These are phyloP conservation scores for Globisporangium paddicum DNA, from an alignment of 352 stramenopile genomes.

Conservation along the genomic window DNA sequence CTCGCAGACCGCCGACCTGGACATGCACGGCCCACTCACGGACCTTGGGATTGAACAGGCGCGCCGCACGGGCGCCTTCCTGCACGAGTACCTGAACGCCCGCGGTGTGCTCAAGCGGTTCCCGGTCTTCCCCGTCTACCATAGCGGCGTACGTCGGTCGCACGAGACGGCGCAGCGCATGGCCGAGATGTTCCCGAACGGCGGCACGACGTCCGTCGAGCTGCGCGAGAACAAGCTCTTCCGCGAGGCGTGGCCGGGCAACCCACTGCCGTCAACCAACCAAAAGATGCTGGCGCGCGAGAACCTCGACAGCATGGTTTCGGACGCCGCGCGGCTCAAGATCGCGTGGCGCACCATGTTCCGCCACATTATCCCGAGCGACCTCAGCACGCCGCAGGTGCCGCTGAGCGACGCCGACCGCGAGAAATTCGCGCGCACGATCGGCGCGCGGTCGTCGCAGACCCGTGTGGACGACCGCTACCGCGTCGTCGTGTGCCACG, in stretches of 20 bases:
- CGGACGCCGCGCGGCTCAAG: constrained; percentile 58
- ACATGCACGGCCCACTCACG: constrained; percentile 55
- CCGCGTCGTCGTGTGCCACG: constrained; percentile 57
- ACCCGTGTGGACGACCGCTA: constrained; percentile 37
- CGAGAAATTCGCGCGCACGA: constrained; percentile 20
- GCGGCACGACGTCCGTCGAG: constrained; percentile 21
- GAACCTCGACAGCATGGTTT: constrained; percentile 73
- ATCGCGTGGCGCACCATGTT: constrained; percentile 64
- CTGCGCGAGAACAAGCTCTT: constrained; percentile 66
- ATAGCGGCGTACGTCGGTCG: constrained; percentile 49
- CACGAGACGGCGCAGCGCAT: constrained; percentile 49
- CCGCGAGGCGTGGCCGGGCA: constrained; percentile 61
- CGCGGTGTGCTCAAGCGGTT: constrained; percentile 54
- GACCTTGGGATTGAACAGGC: constrained; percentile 46
- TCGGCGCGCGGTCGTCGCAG: constrained; percentile 28
- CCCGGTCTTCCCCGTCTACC: constrained; percentile 50
- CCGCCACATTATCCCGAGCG: constrained; percentile 57
- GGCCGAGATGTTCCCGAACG: constrained; percentile 31
- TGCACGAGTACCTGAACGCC: constrained; percentile 40
- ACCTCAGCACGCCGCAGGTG: constrained; percentile 27
- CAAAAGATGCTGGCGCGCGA: constrained; percentile 57
- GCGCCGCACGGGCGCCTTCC: constrained; percentile 37
- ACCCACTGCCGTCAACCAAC: constrained; percentile 57
- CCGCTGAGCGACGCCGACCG: constrained; percentile 25
- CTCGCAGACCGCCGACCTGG: constrained; percentile 38